Evolutionary conservation across 306 rosid species (phyloP).

Genomic region (Bauhinia variegata): DNA sequence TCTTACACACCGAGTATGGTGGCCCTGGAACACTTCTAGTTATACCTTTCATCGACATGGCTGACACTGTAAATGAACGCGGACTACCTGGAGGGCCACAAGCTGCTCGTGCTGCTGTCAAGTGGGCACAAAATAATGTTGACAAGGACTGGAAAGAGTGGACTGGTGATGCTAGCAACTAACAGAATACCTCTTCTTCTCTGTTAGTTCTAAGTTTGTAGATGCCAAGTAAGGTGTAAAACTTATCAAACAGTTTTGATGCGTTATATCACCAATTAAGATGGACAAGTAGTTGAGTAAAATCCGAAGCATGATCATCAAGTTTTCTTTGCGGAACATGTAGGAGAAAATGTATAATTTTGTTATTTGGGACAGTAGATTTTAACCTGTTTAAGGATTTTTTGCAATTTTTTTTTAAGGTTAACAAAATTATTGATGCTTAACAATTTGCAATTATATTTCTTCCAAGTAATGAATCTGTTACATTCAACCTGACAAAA

Average conservation of each 20-base stretch:
- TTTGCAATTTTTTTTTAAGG: no score
- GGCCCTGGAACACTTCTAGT: slow-evolving; percentile 93
- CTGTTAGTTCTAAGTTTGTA: slow-evolving; percentile 4
- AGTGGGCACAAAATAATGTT: slow-evolving; percentile 83
- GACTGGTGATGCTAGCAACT: slow-evolving; percentile 56
- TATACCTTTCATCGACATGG: slow-evolving; percentile 81
- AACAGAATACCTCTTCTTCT: slow-evolving; percentile 16
- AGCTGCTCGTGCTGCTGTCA: slow-evolving; percentile 83
- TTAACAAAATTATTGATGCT: no score
- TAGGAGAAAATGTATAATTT: no score
- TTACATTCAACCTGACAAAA: no score
- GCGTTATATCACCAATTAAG: slow-evolving; percentile 12
- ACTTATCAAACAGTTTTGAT: slow-evolving; percentile 44
- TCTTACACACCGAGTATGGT: slow-evolving; percentile 86
- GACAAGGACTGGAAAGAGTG: slow-evolving; percentile 94
- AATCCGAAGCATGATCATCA: background rate
- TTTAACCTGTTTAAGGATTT: no score
- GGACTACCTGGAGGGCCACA: slow-evolving; percentile 89
- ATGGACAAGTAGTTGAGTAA: slow-evolving; percentile 12
- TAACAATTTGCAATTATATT: no score
- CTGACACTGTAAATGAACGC: slow-evolving; percentile 60
- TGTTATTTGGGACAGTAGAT: no score
- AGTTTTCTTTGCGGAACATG: background rate
- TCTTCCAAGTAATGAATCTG: no score
- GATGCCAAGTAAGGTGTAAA: slow-evolving; percentile 20